Evolutionary conservation across 139 green algal genomes (phyloP), one percentile per base, ranked within the genome.

Genomic region (Microglena sp.): DNA sequence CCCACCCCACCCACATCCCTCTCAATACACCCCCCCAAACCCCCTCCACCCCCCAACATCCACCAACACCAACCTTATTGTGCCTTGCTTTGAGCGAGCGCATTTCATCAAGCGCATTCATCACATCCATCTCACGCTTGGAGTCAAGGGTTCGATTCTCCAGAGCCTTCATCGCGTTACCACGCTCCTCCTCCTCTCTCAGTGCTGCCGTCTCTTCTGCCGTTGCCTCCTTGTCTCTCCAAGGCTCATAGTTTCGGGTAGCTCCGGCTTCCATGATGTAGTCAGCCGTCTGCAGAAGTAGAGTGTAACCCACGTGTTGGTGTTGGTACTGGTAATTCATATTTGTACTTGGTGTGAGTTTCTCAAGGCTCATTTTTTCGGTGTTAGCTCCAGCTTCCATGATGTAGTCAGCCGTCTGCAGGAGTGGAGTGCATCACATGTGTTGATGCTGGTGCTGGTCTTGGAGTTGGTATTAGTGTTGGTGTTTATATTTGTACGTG

Each of bases 331-430:
- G n/a, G n/a, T n/a, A n/a, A n/a, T n/a, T n/a, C n/a, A n/a, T n/a
- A n/a, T n/a, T n/a, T n/a, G n/a, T n/a, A n/a, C n/a, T n/a, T n/a
- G n/a, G n/a, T n/a, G n/a, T n/a, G n/a, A n/a, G n/a, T n/a, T n/a
- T n/a, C n/a, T n/a, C 91, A 97, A 21, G 89, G 90, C 78, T 98
- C 93, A 67, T 94, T 96, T 77, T 97, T 98, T 31, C 93, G 72
- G 0, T n/a, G n/a, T 73, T 89, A 2, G 91, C 93, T n/a, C 94
- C 94, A 7, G 30, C 40, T 50, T 99, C 94, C 65, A 97, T 70
- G 4, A 84, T 70, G 75, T 99, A 99, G 76, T 98, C 92, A 36
- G 67, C 80, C 67, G 86, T 97, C 74, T 96, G 81, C n/a, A n/a
- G n/a, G n/a, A n/a, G n/a, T n/a, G n/a, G n/a, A n/a, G n/a, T n/a